Evolutionary conservation across 2,329 filamentous ascomycete species (phyloP), one percentile per base, ranked within the genome.

Genomic region (Ophiocordyceps robertsii): DNA sequence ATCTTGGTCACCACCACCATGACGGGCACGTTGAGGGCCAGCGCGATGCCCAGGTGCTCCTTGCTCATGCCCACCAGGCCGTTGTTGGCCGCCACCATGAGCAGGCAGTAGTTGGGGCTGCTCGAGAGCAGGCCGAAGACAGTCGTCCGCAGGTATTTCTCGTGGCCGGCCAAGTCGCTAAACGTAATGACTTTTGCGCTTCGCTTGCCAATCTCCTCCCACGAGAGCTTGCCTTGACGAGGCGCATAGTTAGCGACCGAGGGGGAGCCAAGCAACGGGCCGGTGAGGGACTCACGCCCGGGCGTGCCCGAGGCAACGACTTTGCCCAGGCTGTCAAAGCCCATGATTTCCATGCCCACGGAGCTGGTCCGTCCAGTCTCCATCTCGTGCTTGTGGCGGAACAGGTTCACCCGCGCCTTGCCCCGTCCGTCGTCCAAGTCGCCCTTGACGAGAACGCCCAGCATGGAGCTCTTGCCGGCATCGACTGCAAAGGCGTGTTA

Each of bases 1-100:
- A 96, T 95, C 68, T 96, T 98, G 61, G 90, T 98, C 48, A 96
- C 80, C 49, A 95, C 82, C 4, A 96, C 89, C 86, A 98, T 94
- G 52, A 98, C 87, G 0, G 92, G 92, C 11, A 98, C 90, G 56
- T 96, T 96, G 41, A 98, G 70, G 1, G 92, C 89, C 29, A 96
- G 69, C 0, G 92, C 90, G 49, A 98, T 95, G 14, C 92, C 92
- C 4, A 98, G 68, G 61, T 98, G 92, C 67, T 98, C 92, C 70
- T 93, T 94, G 63, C 86, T 94, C 92, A 96, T 98, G 17, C 92
- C 92, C 38, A 96, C 85, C 38, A 98, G 69, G 4, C 92, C 92
- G 57, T 98, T 96, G 55, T 98, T 98, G 16, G 92, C 92, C 12
- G 92, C 92, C 0, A 98, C 92, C 92, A 98, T 98, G 39, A 98